Evolutionary conservation across 192 early-diverging fungal species (phyloP).

Genomic region (Ambispora gerdemannii): DNA sequence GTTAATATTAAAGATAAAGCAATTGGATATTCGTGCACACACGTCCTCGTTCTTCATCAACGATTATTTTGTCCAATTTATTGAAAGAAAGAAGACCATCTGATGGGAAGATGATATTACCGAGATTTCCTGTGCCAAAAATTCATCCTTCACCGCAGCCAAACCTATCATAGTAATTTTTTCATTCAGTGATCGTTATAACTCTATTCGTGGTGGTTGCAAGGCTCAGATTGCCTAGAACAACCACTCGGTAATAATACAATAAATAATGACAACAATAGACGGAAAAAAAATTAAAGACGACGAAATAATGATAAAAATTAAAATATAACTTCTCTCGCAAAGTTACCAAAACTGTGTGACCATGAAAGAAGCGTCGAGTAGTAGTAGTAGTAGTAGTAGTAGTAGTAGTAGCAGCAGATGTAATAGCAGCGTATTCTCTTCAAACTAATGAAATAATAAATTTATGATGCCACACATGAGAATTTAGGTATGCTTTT

Average conservation of each 20-base stretch:
- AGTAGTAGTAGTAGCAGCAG: no score
- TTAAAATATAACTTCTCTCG: conserved; percentile 30
- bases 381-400: no score
- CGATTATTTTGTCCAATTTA: no score
- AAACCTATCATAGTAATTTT: background rate
- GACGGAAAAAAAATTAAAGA: background rate
- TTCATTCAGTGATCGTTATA: background rate
- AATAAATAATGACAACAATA: no score
- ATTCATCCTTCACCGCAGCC: background rate
- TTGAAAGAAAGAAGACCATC: no score
- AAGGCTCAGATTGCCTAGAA: background rate
- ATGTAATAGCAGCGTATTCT: background rate
- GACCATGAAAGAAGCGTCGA: background rate
- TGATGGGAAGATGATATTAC: background rate
- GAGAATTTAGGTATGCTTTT: conserved; percentile 16
- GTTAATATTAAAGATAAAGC: no score
- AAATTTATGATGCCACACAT: conserved; percentile 28
- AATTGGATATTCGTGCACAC: no score
- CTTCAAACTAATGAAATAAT: conserved; percentile 3
- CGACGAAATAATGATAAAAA: background rate
- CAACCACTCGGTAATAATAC: no score
- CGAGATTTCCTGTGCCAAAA: no score
- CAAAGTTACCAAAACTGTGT: background rate
- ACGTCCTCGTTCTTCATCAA: no score
- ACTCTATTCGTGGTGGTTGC: background rate